These are phyloP conservation scores for Dioscorea dumetorum DNA, from an alignment of 106 monocot species.

Conservation along the genomic window DNA sequence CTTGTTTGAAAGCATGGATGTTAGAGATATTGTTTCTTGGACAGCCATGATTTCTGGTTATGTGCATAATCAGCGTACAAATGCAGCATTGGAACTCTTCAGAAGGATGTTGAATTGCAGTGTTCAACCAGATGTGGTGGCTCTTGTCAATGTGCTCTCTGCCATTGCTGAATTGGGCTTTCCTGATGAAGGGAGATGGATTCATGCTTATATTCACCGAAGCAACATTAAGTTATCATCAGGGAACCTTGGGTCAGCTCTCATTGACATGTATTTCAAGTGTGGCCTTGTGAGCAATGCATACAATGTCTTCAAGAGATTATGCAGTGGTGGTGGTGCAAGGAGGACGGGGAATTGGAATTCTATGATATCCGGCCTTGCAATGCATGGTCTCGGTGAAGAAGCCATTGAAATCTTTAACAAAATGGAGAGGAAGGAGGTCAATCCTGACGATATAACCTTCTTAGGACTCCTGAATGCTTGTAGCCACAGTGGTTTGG, in stretches of 20 bases:
- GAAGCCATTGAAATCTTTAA: constrained; percentile 15
- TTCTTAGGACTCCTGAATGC: constrained; percentile 16
- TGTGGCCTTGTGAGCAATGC: constrained; percentile 5
- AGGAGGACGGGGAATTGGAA: constrained; percentile 16
- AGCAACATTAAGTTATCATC: neutral
- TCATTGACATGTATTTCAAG: constrained; percentile 5
- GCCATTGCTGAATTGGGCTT: constrained; percentile 18
- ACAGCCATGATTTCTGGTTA: constrained; percentile 26
- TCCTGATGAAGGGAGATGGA: constrained; percentile 17
- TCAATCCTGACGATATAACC: constrained; percentile 13
- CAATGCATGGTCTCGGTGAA: constrained; percentile 22
- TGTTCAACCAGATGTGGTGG: constrained; percentile 5
- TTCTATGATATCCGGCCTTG: constrained; percentile 22
- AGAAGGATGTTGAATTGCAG: constrained; percentile 17
- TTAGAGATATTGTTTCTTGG: constrained; percentile 20
- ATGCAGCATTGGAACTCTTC: constrained; percentile 16
- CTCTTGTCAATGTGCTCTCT: constrained; percentile 15
- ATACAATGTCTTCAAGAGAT: neutral
- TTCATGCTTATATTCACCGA: constrained; percentile 7
- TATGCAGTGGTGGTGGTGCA: neutral
- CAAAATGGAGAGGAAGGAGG: constrained; percentile 10
- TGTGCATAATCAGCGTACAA: constrained; percentile 1
- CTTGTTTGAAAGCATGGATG: constrained; percentile 6
- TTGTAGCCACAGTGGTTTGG: constrained; percentile 22
- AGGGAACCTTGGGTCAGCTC: neutral